Evolutionary conservation across 192 early-diverging fungal genomes (phyloP).

Genomic region (Mortierella hygrophila): DNA sequence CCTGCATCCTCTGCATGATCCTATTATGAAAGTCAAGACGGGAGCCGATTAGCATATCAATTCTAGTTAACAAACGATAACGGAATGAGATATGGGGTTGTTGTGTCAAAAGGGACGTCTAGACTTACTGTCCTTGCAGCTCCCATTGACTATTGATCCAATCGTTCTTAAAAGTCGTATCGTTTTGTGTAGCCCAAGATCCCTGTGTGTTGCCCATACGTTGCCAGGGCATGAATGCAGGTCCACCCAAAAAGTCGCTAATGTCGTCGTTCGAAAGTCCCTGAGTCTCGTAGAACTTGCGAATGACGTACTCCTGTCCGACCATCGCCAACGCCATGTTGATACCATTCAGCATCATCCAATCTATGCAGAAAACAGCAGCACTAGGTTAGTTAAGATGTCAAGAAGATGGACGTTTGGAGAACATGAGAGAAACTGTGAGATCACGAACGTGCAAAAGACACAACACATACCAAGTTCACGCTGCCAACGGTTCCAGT

Average conservation of each 20-base stretch:
- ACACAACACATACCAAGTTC: conserved; percentile 25
- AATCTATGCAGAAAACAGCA: conserved; percentile 12
- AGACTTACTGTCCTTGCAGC: conserved; percentile 12
- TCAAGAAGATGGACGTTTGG: not conserved
- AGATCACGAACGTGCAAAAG: not conserved
- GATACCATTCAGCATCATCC: conserved; percentile 43
- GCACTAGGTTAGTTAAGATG: too few relatives aligned
- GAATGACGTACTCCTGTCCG: conserved; percentile 40
- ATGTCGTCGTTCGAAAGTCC: conserved; percentile 20
- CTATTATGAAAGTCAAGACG: not conserved
- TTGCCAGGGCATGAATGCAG: conserved; percentile 50
- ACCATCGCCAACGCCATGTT: conserved; percentile 43
- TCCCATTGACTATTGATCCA: conserved; percentile 32
- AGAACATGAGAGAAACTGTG: not conserved
- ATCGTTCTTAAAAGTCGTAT: conserved; percentile 20
- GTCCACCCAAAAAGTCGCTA: conserved; percentile 26
- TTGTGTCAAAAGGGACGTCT: not conserved
- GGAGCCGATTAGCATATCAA: not conserved
- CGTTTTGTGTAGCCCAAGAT: conserved; percentile 19
- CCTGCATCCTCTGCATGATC: conserved; percentile 43
- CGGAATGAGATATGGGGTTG: not conserved
- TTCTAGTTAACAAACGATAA: too few relatives aligned
- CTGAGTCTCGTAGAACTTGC: conserved; percentile 30
- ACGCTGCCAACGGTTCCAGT: conserved; percentile 50
- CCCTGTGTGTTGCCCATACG: conserved; percentile 51